A percentile compares a stretch with the other conserved stretches of the same genome.
These are phyloP conservation scores for Daldinia bambusicola DNA, from an alignment of 495 filamentous ascomycete genomes.

Conservation along the genomic window DNA sequence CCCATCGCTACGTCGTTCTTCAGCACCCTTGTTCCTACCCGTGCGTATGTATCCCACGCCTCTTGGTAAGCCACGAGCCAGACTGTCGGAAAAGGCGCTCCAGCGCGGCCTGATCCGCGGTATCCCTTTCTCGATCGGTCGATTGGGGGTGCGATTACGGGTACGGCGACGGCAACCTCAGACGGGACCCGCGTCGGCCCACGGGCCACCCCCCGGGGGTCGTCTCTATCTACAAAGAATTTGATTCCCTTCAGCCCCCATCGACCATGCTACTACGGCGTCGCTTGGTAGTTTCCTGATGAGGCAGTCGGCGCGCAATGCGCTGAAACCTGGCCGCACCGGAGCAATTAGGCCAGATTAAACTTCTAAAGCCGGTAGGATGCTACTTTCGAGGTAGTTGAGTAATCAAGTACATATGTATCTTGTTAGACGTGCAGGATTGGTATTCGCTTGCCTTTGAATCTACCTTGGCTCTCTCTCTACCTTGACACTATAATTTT, in stretches of 20 bases:
- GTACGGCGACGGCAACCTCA: slow-evolving; percentile 38
- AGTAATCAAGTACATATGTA: slow-evolving; percentile 36
- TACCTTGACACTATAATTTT: background rate
- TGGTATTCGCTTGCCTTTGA: slow-evolving; percentile 12
- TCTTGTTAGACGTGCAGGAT: slow-evolving; percentile 41
- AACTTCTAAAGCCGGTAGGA: slow-evolving; percentile 25
- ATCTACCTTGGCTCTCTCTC: background rate
- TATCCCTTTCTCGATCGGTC: slow-evolving; percentile 34
- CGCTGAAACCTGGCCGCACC: slow-evolving; percentile 44
- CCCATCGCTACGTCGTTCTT: slow-evolving; percentile 14
- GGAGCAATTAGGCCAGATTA: slow-evolving; percentile 38
- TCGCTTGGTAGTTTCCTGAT: slow-evolving; percentile 42
- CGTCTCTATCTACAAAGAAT: slow-evolving; percentile 35
- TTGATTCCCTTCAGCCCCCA: slow-evolving; percentile 40
- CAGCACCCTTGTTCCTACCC: background rate
- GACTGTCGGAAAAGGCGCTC: slow-evolving; percentile 39
- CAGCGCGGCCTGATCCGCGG: slow-evolving; percentile 17
- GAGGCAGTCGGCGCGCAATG: slow-evolving; percentile 43
- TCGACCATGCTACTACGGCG: slow-evolving; percentile 28
- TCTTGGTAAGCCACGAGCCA: slow-evolving; percentile 40
- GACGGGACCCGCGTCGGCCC: slow-evolving; percentile 40
- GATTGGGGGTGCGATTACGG: slow-evolving; percentile 26
- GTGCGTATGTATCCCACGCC: slow-evolving; percentile 11
- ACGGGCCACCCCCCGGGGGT: slow-evolving; percentile 40
- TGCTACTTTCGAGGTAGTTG: slow-evolving; percentile 40